phyloP scores from a whole-genome alignment of 305 asterid species.

The Rubia balearica region DNA sequence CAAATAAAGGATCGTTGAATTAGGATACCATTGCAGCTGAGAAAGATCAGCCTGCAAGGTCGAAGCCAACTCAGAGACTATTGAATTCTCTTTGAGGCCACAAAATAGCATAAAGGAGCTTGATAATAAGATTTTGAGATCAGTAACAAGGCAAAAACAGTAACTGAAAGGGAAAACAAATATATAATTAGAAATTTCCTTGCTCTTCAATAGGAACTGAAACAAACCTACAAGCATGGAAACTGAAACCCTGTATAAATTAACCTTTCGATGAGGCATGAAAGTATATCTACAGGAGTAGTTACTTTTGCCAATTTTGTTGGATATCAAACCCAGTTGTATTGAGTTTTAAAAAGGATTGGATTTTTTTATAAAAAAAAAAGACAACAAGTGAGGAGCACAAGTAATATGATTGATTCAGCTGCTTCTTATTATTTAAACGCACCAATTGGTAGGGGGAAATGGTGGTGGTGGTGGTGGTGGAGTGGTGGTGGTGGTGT shows the following conservation, averaged over 20 bases:
- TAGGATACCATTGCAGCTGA: constrained; percentile 49
- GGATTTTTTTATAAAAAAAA: neutral
- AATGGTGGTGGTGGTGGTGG: no score
- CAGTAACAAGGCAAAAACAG: constrained; percentile 16
- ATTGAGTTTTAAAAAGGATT: neutral
- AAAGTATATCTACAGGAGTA: neutral
- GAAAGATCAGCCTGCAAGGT: constrained; percentile 94
- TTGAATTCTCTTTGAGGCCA: constrained; percentile 96
- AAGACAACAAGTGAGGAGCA: neutral
- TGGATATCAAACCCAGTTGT: neutral
- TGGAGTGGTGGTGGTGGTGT: no score
- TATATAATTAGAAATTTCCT: constrained; percentile 27
- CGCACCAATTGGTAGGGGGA: neutral
- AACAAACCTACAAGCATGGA: constrained; percentile 99
- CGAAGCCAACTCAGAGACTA: constrained; percentile 87
- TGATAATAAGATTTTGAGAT: constrained; percentile 30
- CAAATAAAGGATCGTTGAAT: no score
- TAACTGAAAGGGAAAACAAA: constrained; percentile 19
- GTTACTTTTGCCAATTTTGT: neutral
- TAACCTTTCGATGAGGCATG: constrained; percentile 19
- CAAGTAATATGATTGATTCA: neutral
- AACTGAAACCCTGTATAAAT: constrained; percentile 51
- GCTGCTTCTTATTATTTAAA: neutral
- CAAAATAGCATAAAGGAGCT: constrained; percentile 99
- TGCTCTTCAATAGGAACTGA: constrained; percentile 99